A percentile compares a stretch with the other conserved stretches of the same genome.
phyloP scores from a whole-genome alignment of 805 yeast species.

The Spathaspora sp. region DNA sequence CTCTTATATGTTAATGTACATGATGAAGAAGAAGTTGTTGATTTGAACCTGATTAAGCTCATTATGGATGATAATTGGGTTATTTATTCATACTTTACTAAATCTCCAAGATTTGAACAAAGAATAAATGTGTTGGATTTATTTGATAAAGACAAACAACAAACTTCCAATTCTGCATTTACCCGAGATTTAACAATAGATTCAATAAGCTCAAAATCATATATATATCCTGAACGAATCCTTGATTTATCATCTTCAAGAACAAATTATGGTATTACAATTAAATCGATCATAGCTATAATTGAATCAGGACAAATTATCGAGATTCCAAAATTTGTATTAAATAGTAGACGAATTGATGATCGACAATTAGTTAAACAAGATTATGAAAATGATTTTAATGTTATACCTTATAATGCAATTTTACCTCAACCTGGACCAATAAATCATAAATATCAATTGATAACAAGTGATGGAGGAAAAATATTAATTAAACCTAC shows the following conservation, averaged over 20 bases:
- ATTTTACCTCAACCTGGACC: slow-evolving; percentile 42
- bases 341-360: slow-evolving; percentile 68
- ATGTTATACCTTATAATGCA: slow-evolving; percentile 64
- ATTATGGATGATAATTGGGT: slow-evolving; percentile 83
- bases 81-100: slow-evolving; percentile 59
- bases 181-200: slow-evolving; percentile 40
- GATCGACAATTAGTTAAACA: slow-evolving; percentile 47
- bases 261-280: slow-evolving; percentile 28
- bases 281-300: slow-evolving; percentile 57
- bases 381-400: slow-evolving; percentile 55
- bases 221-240: slow-evolving; percentile 58
- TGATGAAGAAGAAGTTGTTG: slow-evolving; percentile 35
- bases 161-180: slow-evolving; percentile 23
- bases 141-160: slow-evolving; percentile 48
- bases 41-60: slow-evolving; percentile 42
- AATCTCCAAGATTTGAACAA: slow-evolving; percentile 44
- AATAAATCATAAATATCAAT: slow-evolving; percentile 34
- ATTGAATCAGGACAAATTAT: slow-evolving; percentile 60
- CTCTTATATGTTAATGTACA: slow-evolving; percentile 44
- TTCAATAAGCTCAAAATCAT: slow-evolving; percentile 49
- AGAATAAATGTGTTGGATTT: slow-evolving; percentile 72
- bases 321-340: slow-evolving; percentile 63
- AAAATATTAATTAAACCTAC: slow-evolving; percentile 43
- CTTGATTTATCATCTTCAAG: slow-evolving; percentile 43
- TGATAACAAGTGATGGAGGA: slow-evolving; percentile 14